Evolutionary conservation across 2,329 filamentous ascomycete species (phyloP), one percentile per base, ranked within the genome.

Genomic region (Epichloe hybrida): DNA sequence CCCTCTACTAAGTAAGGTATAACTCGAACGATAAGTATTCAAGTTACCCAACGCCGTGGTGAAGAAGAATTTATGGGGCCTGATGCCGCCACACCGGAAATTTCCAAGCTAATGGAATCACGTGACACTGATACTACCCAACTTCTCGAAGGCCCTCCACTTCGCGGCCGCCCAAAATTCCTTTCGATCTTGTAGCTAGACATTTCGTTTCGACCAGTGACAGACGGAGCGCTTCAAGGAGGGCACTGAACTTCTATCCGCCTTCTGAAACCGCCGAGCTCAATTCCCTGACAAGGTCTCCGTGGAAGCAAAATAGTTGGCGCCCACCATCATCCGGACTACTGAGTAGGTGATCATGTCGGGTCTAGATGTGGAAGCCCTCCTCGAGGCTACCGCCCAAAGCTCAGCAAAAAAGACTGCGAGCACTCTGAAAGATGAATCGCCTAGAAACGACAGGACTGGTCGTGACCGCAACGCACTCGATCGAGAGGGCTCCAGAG

Each of bases 371-470:
- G 88, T 96, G 61, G 90, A 96, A 75, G 88, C 88, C 58, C 79
- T 96, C 57, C 81, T 96, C 59, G 89, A 95, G 69, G 87, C 86
- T 48, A 88, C 86, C 55, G 87, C 86, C 49, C 83, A 81, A 64
- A 74, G 75, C 57, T 69, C 73, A 53, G 70, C 72, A 50, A 77
- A 50, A 50, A 72, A 73, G 61, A 72, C 72, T 53, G 63, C 60
- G 54, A 70, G 69, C 59, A 59, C 66, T 56, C 65, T 69, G 52
- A 64, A 72, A 57, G 78, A 80, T 55, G 71, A 74, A 57, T 79
- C 81, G 60, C 74, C 77, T 51, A 62, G 59, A 59, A 58, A 64
- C 51, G 59, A 72, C 35, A 49, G 51, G 35, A 55, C 48, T 48
- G 52, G 53, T 31, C 52, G 50, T 43, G 57, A 55, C 46, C 63